Evolutionary conservation across 768 basidiomycete species (phyloP).

Genomic region (Pleurotus salmoneostramineus): DNA sequence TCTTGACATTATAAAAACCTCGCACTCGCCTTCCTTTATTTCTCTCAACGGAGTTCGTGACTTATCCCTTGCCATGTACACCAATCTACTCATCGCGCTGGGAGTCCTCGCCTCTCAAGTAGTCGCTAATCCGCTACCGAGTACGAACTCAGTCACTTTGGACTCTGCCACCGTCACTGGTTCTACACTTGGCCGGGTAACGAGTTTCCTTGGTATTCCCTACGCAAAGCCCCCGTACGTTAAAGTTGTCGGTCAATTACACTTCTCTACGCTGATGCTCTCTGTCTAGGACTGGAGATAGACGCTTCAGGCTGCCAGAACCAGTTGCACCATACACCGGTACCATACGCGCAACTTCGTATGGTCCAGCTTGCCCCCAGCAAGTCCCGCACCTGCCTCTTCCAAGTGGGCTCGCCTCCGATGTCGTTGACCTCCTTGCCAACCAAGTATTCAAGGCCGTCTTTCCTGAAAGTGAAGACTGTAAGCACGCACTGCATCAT

Average conservation of each 20-base stretch:
- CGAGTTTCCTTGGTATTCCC: constrained; percentile 45
- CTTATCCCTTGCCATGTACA: neutral
- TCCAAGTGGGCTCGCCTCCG: constrained; percentile 21
- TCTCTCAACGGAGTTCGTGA: neutral
- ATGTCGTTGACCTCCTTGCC: constrained; percentile 23
- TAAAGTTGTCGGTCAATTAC: neutral
- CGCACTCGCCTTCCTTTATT: too few relatives aligned
- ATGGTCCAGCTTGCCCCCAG: constrained; percentile 47
- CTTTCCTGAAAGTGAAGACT: constrained; percentile 37
- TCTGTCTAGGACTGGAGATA: constrained; percentile 26
- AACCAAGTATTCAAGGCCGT: constrained; percentile 21
- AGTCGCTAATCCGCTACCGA: neutral
- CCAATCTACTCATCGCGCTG: neutral
- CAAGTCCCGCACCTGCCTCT: constrained; percentile 29
- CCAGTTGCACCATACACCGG: constrained; percentile 33
- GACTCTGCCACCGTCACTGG: constrained; percentile 43
- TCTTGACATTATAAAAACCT: too few relatives aligned
- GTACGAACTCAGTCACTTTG: constrained; percentile 27
- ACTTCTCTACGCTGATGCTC: neutral
- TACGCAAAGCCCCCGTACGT: constrained; percentile 48
- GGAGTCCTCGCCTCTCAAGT: neutral
- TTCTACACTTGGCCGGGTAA: constrained; percentile 22
- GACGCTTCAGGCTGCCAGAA: constrained; percentile 41
- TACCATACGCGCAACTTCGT: constrained; percentile 30
- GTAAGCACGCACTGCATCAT: constrained; percentile 20